Evolutionary conservation across 768 basidiomycete species (phyloP), one percentile per base, ranked within the genome.

Genomic region (Leccinum rimulosum): DNA sequence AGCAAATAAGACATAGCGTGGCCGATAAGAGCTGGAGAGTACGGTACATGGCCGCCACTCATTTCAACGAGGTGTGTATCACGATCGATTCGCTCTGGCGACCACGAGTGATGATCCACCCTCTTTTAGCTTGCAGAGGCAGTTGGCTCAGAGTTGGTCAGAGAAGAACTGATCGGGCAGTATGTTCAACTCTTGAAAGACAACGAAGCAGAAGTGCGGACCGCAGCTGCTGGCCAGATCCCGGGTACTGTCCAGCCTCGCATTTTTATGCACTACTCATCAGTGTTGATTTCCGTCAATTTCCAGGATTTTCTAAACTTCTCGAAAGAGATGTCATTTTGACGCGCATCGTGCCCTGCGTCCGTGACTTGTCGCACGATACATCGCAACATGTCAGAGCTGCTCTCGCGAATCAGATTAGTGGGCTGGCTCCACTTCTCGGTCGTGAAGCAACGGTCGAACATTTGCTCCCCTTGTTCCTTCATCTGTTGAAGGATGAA

Each of bases 11-110:
- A 68, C 84, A 88, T 61, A 91, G 90, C 63, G 88, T 97, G 52
- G 81, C 86, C 11, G 97, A 99, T 74, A 97, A 98, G 80, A 96
- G 94, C 72, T 99, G 97, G 97, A 82, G 97, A 65, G 97, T 99
- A 55, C 82, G 97, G 71, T 99, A 98, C 74, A 98, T 98, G 95
- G 94, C 95, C 15, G 96, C 95, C 2, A 93, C 85, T 63, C 93
- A 98, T 73, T 98, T 98, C 75, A 97, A 98, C 64, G 90, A 95
- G 82, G 93, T 91, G 63, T 56, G 79, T 57, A 79, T 62, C 15
- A 38, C 25, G 1, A 35, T 30, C 43, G 30, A 49, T 64, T 50
- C 14, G 1, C 38, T 6, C 11, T 38, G 9, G 40, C 11, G n/a
- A 40, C 40, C 7, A 31, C 54, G 28, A 33, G 1, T 56, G 9